Base-by-base conservation (phyloP, 169 alveolate species). In the Besnoitia besnoiti region DNA sequence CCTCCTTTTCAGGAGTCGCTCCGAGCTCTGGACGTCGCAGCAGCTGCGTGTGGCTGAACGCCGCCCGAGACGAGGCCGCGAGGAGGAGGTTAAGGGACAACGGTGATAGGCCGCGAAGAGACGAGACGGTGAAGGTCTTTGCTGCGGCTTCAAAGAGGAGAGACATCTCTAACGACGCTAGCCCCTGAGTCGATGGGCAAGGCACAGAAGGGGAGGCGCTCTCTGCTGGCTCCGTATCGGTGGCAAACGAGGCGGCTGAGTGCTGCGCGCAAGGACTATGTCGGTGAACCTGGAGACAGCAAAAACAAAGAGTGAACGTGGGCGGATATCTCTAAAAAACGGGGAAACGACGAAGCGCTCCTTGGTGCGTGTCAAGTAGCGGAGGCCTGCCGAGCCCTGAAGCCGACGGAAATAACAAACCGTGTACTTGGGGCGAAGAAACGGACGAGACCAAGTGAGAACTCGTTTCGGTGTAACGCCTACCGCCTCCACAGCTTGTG, bases 401-500 rank as follows among this genome's bases (percentile, higher is more conserved):
- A 3, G 67, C 1, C 33, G 67, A 5, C 12, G 67, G 67, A 55
- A 19, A 55, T n/a, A 16, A n/a, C 67, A 55, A n/a, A n/a, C n/a
- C n/a, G n/a, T n/a, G n/a, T n/a, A n/a, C n/a, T n/a, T n/a, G n/a
- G n/a, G n/a, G n/a, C n/a, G n/a, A 55, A n/a, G 67, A 49, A 49
- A 49, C 16, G 59, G 59, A 49, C 7, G 16, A 16, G 59, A 49
- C 59, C 24, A 49, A 49, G 59, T 10, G 16, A 10, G 59, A 49
- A 7, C 24, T 49, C 59, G 24, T 49, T 7, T n/a, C n/a, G n/a
- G n/a, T n/a, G n/a, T n/a, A n/a, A n/a, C 5, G 24, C 82, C n/a
- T 73, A 73, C 82, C 46, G 82, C 82, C 82, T 73, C 82, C 27
- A 73, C 82, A 37, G 82, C 82, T 37, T 73, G 82, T 37, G 82